phyloP scores from a whole-genome alignment of 768 basidiomycete genomes.

The Tylopilus rubrobrunneus region DNA sequence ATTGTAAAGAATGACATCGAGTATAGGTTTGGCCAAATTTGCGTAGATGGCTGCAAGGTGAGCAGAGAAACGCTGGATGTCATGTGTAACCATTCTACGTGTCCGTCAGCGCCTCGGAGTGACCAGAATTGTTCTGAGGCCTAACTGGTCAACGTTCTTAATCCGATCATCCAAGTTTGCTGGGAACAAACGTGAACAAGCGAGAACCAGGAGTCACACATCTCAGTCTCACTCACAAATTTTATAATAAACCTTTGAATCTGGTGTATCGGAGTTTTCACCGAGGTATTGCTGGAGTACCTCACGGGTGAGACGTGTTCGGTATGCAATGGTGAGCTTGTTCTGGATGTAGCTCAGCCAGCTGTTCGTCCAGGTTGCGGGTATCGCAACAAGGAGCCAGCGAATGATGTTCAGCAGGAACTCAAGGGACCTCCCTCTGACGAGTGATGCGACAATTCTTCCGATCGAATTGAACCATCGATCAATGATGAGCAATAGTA shows the following conservation, averaged over 20 bases:
- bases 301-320: conserved; percentile 79
- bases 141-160: conserved; percentile 90
- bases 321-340: conserved; percentile 86
- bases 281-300: conserved; percentile 85
- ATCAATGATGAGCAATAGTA: not conserved
- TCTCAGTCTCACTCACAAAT: conserved; percentile 51
- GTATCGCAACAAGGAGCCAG: conserved; percentile 91
- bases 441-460: conserved; percentile 93
- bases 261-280: conserved; percentile 55
- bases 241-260: conserved; percentile 92
- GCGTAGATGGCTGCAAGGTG: conserved; percentile 92
- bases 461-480: not conserved
- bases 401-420: conserved; percentile 84
- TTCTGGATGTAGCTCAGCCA: conserved; percentile 93
- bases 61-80: conserved; percentile 89
- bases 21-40: conserved; percentile 88
- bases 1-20: conserved; percentile 94
- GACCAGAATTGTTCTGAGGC: conserved; percentile 13
- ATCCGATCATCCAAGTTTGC: conserved; percentile 95
- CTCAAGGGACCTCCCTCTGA: conserved; percentile 72
- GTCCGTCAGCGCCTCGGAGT: conserved; percentile 9
- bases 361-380: conserved; percentile 89
- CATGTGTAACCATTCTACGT: conserved; percentile 87
- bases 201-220: not conserved
- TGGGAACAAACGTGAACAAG: conserved; percentile 27